phyloP scores from a whole-genome alignment of 495 filamentous ascomycete genomes.

The Trichodelitschia bisporula region DNA sequence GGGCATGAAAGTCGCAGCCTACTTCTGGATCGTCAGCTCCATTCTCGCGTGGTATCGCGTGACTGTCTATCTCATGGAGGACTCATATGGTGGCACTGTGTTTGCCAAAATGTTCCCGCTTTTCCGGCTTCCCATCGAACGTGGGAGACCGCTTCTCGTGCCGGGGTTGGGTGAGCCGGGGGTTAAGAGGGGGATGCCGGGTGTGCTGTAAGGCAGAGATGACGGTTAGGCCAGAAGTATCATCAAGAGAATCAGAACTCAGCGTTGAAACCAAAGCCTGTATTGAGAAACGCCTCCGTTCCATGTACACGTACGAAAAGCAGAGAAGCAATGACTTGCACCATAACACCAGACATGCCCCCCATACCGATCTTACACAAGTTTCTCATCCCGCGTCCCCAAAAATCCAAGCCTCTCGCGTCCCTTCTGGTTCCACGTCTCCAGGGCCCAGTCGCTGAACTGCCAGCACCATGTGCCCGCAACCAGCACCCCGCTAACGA shows the following conservation, averaged over 20 bases:
- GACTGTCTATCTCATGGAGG: conserved; percentile 4
- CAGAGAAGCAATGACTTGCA: too few species aligned
- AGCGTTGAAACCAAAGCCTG: too few species aligned
- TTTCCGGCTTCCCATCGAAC: not conserved
- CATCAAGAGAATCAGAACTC: too few species aligned
- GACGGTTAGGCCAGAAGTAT: too few species aligned
- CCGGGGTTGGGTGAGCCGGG: conserved; percentile 3
- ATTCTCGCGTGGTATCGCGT: conserved; percentile 5
- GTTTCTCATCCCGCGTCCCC: too few species aligned
- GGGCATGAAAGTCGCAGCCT: conserved; percentile 3
- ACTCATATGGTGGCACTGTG: conserved; percentile 3
- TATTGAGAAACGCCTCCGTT: too few species aligned
- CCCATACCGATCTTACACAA: too few species aligned
- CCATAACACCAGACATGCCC: too few species aligned
- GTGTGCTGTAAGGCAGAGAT: too few species aligned
- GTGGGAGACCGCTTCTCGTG: conserved; percentile 1
- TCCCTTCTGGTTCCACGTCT: conserved; percentile 11
- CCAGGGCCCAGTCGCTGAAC: conserved; percentile 29
- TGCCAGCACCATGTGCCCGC: conserved; percentile 40
- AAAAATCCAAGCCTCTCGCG: too few species aligned
- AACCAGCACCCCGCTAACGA: conserved; percentile 35
- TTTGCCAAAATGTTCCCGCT: conserved; percentile 5
- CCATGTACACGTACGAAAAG: too few species aligned
- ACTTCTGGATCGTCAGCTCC: conserved; percentile 4
- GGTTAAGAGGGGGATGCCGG: conserved; percentile 3